Conservation (phyloP, 805 yeast species). For the Candida parachauliodes region DNA sequence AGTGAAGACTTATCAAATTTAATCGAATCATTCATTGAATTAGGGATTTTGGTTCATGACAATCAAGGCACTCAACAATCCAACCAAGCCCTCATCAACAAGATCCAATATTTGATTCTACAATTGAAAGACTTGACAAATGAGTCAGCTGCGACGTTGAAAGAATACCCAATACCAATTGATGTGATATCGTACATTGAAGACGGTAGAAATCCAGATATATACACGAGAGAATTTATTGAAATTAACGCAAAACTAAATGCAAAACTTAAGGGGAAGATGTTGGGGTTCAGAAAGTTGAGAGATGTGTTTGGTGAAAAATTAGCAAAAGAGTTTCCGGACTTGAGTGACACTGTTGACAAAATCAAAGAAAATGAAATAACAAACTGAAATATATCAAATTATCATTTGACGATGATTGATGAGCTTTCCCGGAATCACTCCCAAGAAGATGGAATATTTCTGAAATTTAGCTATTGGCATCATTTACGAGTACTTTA, state of each 20-base stretch:
- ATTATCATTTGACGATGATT: no score
- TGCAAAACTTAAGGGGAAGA: slow-evolving; percentile 82
- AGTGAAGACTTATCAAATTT: slow-evolving; percentile 29
- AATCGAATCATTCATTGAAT: slow-evolving; percentile 75
- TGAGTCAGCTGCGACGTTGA: background rate
- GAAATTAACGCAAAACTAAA: slow-evolving; percentile 90
- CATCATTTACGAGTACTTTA: no score
- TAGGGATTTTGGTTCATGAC: slow-evolving; percentile 91
- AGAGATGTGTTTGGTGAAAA: slow-evolving; percentile 66
- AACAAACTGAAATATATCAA: background rate
- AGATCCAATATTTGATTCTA: slow-evolving; percentile 39
- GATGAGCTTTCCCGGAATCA: no score
- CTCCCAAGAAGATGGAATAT: no score
- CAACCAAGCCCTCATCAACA: slow-evolving; percentile 42
- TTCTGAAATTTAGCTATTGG: no score
- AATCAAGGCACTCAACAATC: slow-evolving; percentile 86
- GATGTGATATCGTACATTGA: slow-evolving; percentile 92
- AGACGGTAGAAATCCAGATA: slow-evolving; percentile 95
- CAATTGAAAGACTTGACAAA: slow-evolving; percentile 30
- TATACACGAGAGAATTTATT: slow-evolving; percentile 93
- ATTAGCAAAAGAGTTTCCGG: slow-evolving; percentile 76
- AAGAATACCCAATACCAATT: slow-evolving; percentile 55
- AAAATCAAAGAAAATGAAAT: slow-evolving; percentile 39
- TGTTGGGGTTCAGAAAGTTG: slow-evolving; percentile 62
- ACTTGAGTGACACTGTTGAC: slow-evolving; percentile 54